Conservation (phyloP, 2,329 filamentous ascomycete genomes). For the Xylariaceae sp. region DNA sequence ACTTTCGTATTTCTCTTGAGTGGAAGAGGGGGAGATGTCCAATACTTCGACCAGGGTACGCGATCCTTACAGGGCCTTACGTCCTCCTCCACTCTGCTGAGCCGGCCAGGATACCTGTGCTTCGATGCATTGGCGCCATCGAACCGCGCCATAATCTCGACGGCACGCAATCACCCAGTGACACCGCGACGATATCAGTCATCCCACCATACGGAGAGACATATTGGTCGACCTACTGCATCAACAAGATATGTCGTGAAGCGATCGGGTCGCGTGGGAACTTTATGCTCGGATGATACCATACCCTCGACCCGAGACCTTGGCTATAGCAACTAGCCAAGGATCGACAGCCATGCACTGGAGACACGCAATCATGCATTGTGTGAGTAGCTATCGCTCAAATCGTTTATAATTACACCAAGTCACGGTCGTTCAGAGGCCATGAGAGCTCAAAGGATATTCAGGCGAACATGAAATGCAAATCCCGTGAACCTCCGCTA, state of each 20-base stretch:
- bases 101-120: no score
- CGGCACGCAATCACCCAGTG: no score
- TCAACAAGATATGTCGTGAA: not conserved
- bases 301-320: not conserved
- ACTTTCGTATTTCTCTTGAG: no score
- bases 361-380: conserved; percentile 1
- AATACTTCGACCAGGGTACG: no score
- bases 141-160: no score
- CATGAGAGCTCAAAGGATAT: not conserved
- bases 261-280: not conserved
- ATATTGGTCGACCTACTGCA: not conserved
- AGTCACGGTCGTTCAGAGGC: not conserved
- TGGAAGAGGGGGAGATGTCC: no score
- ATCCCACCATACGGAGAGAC: not conserved
- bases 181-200: not conserved
- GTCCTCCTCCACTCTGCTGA: no score
- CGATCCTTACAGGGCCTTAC: no score
- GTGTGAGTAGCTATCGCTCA: not conserved
- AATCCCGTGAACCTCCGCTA: no score
- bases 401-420: not conserved
- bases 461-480: not conserved
- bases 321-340: not conserved
- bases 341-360: not conserved
- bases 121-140: no score
- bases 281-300: not conserved